phyloP scores from a whole-genome alignment of 2,329 filamentous ascomycete genomes.

The Elsinoe arachidis region DNA sequence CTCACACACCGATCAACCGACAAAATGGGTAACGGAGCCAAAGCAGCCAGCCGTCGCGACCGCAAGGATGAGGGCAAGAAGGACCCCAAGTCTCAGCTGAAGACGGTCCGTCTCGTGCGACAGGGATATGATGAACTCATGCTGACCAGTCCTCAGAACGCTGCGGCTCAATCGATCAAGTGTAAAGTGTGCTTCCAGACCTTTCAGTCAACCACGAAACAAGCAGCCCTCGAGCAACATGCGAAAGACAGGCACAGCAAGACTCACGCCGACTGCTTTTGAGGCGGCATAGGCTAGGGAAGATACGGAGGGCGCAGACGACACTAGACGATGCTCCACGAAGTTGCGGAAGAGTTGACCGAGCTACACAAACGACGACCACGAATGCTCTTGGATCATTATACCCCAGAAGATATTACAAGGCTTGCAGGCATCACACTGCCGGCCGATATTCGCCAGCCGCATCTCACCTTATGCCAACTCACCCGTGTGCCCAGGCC shows the following conservation, averaged over 20 bases:
- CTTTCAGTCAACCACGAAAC: constrained; percentile 69
- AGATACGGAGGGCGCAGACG: neutral
- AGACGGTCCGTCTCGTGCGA: constrained; percentile 13
- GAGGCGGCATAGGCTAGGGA: neutral
- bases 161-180: constrained; percentile 65
- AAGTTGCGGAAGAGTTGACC: neutral
- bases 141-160: constrained; percentile 46
- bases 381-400: neutral
- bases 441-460: neutral
- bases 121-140: neutral
- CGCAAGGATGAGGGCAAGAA: constrained; percentile 55
- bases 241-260: constrained; percentile 71
- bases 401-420: neutral
- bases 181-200: constrained; percentile 69
- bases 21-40: constrained; percentile 42
- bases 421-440: neutral
- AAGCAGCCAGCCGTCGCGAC: constrained; percentile 63
- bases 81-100: constrained; percentile 19
- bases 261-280: constrained; percentile 60
- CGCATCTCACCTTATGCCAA: neutral
- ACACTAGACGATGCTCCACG: neutral
- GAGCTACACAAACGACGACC: neutral
- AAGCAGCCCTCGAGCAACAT: constrained; percentile 56
- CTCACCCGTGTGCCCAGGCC: neutral
- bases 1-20: neutral